Evolutionary conservation across 1,284 basidiomycete genomes (phyloP), one percentile per base, ranked within the genome.

Genomic region (Uromyces viciae-fabae): DNA sequence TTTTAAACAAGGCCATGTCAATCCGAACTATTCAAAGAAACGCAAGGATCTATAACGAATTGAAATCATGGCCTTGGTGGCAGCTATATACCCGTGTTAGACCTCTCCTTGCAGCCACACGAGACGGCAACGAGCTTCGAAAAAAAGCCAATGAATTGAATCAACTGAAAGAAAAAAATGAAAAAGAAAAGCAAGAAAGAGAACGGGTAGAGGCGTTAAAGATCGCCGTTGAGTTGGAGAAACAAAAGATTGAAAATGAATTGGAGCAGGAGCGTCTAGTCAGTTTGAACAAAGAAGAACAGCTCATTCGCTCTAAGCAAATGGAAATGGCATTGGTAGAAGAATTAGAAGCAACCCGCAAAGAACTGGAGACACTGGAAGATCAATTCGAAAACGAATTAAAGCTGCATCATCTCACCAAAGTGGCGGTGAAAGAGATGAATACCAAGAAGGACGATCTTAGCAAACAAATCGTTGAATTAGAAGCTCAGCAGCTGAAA

Each of bases 1-100:
- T 97, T 69, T 89, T 99, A 82, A 96, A 98, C 85, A 92, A 96
- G 49, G 94, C 95, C 1, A 90, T 92, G 43, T 95, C 97, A 1
- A 91, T 96, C 54, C 90, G 93, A 66, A 95, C 93, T 0, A 95
- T 99, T 82, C 96, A 98, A 86, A 90, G 92, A 46, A 99, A 99
- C 85, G 96, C 96, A 1, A 89, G 94, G 15, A 90, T 98, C 17
- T 99, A 99, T 85, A 91, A 92, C 33, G 91, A 94, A 79, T 88
- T 98, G 17, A 89, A 91, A 71, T 93, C 96, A 81, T 99, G 96
- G 97, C 95, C 97, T 0, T 99, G 97, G 97, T 99, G 97, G 97
- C 93, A 95, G 83, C 89, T 99, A 22, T 99, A 97, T 86, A 95
- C 93, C 22, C 97, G 89, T 91, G 82, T 99, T 33, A 92, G 95